Percentiles rank a stretch among this genome's conserved stretches.
Conservation (phyloP, 352 stramenopile species). For the Pythium angustatum region DNA sequence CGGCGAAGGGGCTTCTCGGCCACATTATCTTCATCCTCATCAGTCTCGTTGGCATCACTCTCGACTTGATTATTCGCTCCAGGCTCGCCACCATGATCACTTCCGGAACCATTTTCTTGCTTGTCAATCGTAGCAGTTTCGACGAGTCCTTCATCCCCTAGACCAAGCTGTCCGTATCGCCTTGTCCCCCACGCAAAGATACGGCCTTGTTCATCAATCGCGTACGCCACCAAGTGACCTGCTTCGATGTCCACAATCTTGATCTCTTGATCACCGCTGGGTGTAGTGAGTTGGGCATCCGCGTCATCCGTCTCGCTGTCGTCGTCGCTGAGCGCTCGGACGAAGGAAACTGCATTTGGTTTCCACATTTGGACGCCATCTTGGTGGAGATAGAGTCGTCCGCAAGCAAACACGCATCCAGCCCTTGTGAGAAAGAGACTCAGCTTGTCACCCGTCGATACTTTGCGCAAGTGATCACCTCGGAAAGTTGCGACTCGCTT, state of each 20-base stretch:
- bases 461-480: constrained; percentile 34
- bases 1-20: background rate
- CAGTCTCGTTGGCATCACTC: background rate
- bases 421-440: constrained; percentile 65
- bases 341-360: constrained; percentile 35
- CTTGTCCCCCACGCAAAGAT: constrained; percentile 64
- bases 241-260: constrained; percentile 46
- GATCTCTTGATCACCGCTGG: background rate
- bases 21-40: background rate
- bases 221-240: constrained; percentile 56
- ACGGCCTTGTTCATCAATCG: constrained; percentile 45
- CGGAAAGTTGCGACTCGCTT: constrained; percentile 45
- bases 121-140: too few species aligned
- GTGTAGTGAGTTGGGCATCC: background rate
- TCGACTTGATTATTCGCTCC: background rate
- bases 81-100: background rate
- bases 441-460: constrained; percentile 53
- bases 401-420: constrained; percentile 48
- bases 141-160: constrained; percentile 32
- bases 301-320: background rate
- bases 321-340: background rate
- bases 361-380: constrained; percentile 60
- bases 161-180: constrained; percentile 59
- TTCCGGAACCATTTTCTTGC: background rate
- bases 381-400: constrained; percentile 53